These are phyloP conservation scores for Phytophthora constricta DNA, from an alignment of 352 stramenopile species.

Conservation along the genomic window DNA sequence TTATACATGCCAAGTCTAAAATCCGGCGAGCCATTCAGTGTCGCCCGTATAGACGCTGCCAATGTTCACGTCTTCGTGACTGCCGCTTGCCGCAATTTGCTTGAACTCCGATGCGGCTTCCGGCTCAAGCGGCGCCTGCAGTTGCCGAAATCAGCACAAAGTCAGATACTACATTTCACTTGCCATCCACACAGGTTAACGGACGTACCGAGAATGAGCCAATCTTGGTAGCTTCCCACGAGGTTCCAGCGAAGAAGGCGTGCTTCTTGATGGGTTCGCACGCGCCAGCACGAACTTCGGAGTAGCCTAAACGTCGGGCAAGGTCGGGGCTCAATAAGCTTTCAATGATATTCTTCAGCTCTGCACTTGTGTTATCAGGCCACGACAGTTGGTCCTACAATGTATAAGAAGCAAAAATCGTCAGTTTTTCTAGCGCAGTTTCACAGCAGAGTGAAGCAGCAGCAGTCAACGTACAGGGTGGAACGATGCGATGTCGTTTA, in stretches of 20 bases:
- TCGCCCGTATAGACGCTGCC: conserved; percentile 75
- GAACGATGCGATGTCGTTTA: conserved; percentile 88
- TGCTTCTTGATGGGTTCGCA: conserved; percentile 84
- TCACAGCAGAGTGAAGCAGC: background rate
- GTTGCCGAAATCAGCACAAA: conserved; percentile 3
- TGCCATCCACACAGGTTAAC: background rate
- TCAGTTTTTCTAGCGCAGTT: background rate
- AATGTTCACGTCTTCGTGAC: conserved; percentile 70
- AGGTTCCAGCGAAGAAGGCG: conserved; percentile 82
- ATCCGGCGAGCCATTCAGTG: conserved; percentile 77
- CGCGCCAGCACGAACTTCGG: conserved; percentile 54
- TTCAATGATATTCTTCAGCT: conserved; percentile 77
- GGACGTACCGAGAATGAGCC: conserved; percentile 78
- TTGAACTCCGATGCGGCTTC: conserved; percentile 77
- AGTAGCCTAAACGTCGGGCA: conserved; percentile 61
- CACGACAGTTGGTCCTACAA: conserved; percentile 69
- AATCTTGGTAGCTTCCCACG: conserved; percentile 84
- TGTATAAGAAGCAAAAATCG: background rate
- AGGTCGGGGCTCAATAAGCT: conserved; percentile 69
- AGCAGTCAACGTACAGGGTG: conserved; percentile 48
- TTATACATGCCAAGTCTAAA: conserved; percentile 48
- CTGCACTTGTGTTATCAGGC: conserved; percentile 67
- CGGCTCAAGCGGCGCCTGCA: conserved; percentile 75
- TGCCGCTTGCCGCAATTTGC: conserved; percentile 63
- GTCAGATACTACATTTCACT: background rate